Evolutionary conservation across 257 asterid genomes (phyloP), one percentile per base, ranked within the genome.

Genomic region (Solanum sitiens): DNA sequence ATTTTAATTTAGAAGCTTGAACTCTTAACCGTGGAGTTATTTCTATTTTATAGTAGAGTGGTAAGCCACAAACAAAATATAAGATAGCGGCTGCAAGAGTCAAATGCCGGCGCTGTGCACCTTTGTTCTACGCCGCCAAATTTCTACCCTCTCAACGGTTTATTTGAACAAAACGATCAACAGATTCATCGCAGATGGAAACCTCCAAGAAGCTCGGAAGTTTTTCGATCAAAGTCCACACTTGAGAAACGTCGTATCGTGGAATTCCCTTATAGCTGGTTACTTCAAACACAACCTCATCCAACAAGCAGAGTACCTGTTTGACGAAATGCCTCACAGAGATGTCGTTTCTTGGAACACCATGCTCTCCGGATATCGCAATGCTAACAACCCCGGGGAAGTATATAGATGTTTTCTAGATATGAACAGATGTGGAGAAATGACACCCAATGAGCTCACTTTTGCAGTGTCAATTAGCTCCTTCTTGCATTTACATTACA

Each of bases 231-330:
- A 45, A 79, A 79, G 16, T 10, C 16, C 67, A 10, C 9, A 79
- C 27, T 27, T 15, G 3, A 84, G 50, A 86, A 93, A 91, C 32
- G 93, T 94, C 16, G 94, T 94, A 56, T 92, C 95, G 0, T 94
- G 98, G 95, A 95, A 98, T 84, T 92, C 96, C 87, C 92, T 95
- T 93, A 86, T 92, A 33, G 91, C 67, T 83, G 94, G 94, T 18
- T 94, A 91, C 89, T 94, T 95, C 25, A 93, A 92, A 83, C 88
- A 92, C 40, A 94, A 92, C 9, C 82, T 75, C 35, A 89, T 90
- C 18, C 92, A 89, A 88, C 84, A 89, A 25, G 95, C 98, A 14
- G 82, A 88, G 90, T 37, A 14, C 50, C 79, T 86, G 53, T 93
- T 95, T 72, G 47, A 89, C 56, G 77, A 82, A 86, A 94, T 94